Percentiles rank a stretch among this genome's conserved stretches.
Conservation (phyloP, 345 rosid species). For the Kernera saxatilis region DNA sequence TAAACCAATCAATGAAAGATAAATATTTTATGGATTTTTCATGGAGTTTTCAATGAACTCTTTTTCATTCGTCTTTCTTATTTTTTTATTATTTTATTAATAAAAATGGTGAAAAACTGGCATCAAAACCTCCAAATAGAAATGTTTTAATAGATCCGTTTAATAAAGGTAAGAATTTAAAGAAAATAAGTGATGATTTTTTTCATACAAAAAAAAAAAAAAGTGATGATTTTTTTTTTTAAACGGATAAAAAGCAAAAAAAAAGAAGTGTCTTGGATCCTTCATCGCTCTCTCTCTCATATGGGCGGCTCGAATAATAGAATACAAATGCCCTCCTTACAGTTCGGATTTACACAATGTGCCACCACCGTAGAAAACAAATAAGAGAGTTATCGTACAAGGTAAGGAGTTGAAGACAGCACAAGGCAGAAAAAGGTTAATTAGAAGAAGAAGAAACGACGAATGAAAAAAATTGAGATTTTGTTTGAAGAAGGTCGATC, state of each 20-base stretch:
- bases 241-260: background rate
- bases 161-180: background rate
- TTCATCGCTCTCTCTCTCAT: slow-evolving; percentile 36
- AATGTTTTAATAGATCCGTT: slow-evolving; percentile 12
- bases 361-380: slow-evolving; percentile 38
- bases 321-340: slow-evolving; percentile 22
- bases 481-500: background rate
- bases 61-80: too few species aligned
- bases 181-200: background rate
- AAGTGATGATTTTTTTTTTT: background rate
- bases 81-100: too few species aligned
- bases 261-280: slow-evolving; percentile 55
- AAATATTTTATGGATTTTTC: too few species aligned
- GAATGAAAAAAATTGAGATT: slow-evolving; percentile 17
- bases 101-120: too few species aligned
- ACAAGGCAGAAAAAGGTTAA: background rate
- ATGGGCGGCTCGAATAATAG: slow-evolving; percentile 40
- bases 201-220: background rate
- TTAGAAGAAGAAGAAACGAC: slow-evolving; percentile 23
- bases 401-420: slow-evolving; percentile 26
- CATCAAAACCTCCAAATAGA: too few species aligned
- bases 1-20: too few species aligned
- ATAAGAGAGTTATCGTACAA: slow-evolving; percentile 31
- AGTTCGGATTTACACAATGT: slow-evolving; percentile 45
- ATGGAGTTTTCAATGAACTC: too few species aligned